Conservation (phyloP, 768 basidiomycete species). For the Russula foetens region DNA sequence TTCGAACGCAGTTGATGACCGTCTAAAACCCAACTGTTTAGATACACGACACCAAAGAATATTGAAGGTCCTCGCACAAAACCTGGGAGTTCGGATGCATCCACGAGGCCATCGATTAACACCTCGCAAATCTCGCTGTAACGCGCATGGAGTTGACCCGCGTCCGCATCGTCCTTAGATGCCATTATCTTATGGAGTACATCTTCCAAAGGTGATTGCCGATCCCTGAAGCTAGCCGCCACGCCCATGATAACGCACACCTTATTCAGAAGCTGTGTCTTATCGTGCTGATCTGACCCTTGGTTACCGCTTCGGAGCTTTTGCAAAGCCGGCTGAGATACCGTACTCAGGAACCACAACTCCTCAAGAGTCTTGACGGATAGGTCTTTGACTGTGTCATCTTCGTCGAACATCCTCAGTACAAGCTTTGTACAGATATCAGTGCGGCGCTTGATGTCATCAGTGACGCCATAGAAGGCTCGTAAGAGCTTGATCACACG, state of each 20-base stretch:
- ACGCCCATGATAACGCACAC: constrained; percentile 83
- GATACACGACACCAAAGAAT: background rate
- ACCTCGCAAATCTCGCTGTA: constrained; percentile 78
- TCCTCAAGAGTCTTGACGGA: constrained; percentile 88
- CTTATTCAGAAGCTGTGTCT: constrained; percentile 48
- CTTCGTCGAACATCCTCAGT: constrained; percentile 82
- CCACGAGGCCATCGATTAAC: constrained; percentile 82
- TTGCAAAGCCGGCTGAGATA: constrained; percentile 25
- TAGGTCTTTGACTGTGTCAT: constrained; percentile 90
- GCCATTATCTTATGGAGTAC: constrained; percentile 75
- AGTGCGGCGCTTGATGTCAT: constrained; percentile 49
- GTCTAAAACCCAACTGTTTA: constrained; percentile 39
- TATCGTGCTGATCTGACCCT: constrained; percentile 35
- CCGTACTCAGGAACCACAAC: constrained; percentile 61
- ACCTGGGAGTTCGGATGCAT: constrained; percentile 70
- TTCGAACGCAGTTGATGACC: constrained; percentile 75
- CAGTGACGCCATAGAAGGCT: constrained; percentile 62
- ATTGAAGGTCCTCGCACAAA: constrained; percentile 45
- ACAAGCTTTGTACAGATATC: constrained; percentile 83
- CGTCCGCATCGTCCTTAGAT: constrained; percentile 54
- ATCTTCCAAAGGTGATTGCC: constrained; percentile 78
- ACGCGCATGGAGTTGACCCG: constrained; percentile 47
- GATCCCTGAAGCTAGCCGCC: constrained; percentile 72
- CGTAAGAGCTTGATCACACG: constrained; percentile 93
- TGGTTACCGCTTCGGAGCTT: constrained; percentile 23